These are phyloP conservation scores for Colletotrichum theobromicola DNA, from an alignment of 2,329 filamentous ascomycete species.

Conservation along the genomic window DNA sequence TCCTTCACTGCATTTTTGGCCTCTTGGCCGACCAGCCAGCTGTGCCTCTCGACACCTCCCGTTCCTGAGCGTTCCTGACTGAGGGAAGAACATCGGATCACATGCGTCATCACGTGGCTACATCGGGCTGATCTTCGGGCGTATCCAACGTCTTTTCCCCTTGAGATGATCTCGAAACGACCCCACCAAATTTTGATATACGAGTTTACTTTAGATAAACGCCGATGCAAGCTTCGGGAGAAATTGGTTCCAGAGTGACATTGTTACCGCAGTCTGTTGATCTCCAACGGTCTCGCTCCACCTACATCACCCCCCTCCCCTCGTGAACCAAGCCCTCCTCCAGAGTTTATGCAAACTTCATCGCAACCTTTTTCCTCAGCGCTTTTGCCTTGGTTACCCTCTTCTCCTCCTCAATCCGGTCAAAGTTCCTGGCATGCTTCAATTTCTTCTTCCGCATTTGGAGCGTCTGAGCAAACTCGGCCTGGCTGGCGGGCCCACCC, in stretches of 20 bases:
- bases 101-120: constrained; percentile 9
- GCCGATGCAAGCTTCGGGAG: constrained; percentile 19
- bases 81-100: neutral
- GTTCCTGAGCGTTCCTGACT: neutral
- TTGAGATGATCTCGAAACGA: constrained; percentile 21
- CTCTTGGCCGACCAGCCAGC: constrained; percentile 7
- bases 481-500: neutral
- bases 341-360: neutral
- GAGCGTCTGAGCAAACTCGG: neutral
- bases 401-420: neutral
- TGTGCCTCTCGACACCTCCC: neutral
- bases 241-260: constrained; percentile 9
- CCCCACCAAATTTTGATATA: constrained; percentile 18
- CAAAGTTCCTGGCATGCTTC: neutral
- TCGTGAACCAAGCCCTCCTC: neutral
- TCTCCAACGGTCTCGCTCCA: constrained; percentile 7
- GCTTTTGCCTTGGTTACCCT: neutral
- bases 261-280: constrained; percentile 11
- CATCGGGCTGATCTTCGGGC: neutral
- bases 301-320: neutral
- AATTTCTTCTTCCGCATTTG: neutral
- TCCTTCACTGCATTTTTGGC: constrained; percentile 20
- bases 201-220: constrained; percentile 18
- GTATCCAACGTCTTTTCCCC: neutral
- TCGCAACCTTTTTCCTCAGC: neutral